Evolutionary conservation across 306 rosid species (phyloP).

Genomic region (Morella rubra): DNA sequence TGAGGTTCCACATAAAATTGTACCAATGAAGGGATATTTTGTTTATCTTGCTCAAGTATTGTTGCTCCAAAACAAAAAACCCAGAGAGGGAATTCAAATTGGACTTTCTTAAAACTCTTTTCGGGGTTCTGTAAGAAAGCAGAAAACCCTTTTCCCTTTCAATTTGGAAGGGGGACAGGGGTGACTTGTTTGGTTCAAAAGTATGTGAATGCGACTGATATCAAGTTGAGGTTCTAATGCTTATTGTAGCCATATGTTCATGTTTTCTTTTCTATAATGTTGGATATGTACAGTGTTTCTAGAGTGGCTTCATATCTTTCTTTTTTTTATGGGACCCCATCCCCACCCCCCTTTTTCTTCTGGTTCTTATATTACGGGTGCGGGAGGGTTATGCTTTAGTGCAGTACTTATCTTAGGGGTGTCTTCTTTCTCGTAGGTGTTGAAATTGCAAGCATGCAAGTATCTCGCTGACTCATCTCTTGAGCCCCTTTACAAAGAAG

Average conservation of each 20-base stretch:
- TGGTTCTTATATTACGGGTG: background rate
- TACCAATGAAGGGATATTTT: background rate
- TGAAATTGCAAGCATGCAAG: constrained; percentile 96
- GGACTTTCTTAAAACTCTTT: too few relatives aligned
- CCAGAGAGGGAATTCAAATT: background rate
- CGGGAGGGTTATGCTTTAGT: background rate
- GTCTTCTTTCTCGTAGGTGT: constrained; percentile 54
- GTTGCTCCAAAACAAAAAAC: background rate
- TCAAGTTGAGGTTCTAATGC: background rate
- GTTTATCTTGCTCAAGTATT: background rate
- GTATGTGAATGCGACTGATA: background rate
- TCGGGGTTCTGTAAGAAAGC: too few relatives aligned
- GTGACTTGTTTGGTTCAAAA: too few relatives aligned
- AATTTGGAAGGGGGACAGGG: too few relatives aligned
- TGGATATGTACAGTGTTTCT: background rate
- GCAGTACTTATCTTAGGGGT: background rate
- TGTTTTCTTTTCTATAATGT: background rate
- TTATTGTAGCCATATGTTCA: background rate
- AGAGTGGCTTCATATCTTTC: background rate
- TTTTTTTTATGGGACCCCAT: background rate
- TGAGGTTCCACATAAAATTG: background rate
- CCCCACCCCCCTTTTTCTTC: background rate
- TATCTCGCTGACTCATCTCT: constrained; percentile 77
- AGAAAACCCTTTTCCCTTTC: too few relatives aligned
- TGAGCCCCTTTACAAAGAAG: constrained; percentile 92